Base-by-base conservation (phyloP, 2,329 filamentous ascomycete genomes). In the Monosporascus ibericus region DNA sequence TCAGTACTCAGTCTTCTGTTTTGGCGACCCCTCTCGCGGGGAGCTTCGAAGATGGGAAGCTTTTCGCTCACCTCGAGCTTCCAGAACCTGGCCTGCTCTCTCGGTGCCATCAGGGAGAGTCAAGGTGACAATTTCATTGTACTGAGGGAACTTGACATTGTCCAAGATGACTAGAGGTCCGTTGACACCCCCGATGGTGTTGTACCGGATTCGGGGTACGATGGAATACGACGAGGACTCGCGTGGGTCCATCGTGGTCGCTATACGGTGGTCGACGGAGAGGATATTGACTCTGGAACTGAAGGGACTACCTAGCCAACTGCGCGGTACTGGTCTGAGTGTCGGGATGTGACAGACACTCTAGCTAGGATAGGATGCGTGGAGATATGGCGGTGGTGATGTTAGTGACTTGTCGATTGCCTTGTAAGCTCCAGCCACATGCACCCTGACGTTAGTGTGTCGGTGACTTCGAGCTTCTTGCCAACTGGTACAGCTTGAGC, bases 131-230 rank as follows among this genome's bases (percentile, higher is more conserved):
- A 99, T 99, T 76, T 99, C 94, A 75, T 96, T 97, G 81, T 89
- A 99, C 70, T 85, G 82, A 58, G 94, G 94, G 72, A 91, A 95
- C 87, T 99, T 99, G 79, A 99, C 92, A 82, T 95, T 95, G 71
- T 97, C 94, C 62, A 99, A 83, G 68, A 99, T 92, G 69, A 99
- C 94, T 73, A 99, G 83, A 66, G 94, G 94, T 55, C 94, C 94
- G 77, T 99, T 99, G 75, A 99, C 87, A 78, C 92, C 92, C 68
- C 91, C 90, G 70, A 99, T 91, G 65, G 94, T 99, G 79, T 99
- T 99, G 84, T 99, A 99, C 67, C 88, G 86, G 75, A 97, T 73
- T 65, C 80, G 75, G 55, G 81, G 81, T 61, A 76, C 70, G 64
- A 84, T 74, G 57, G 78, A 81, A 72, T 83, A 84, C 58, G 79